phyloP scores from a whole-genome alignment of 495 filamentous ascomycete genomes.

The Aspergillus nidulans region DNA sequence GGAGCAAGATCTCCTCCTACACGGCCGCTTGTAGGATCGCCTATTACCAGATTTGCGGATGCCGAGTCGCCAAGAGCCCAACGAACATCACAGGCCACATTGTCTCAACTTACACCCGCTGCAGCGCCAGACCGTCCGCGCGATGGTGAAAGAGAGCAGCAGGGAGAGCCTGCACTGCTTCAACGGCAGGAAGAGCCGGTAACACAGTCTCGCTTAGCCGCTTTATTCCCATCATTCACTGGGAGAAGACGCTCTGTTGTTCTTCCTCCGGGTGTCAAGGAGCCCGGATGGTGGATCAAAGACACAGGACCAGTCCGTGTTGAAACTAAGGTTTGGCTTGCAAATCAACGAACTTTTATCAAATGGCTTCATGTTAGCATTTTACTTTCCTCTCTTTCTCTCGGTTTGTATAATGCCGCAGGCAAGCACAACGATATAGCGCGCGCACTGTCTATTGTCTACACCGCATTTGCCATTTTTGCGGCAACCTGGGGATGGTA shows the following conservation, averaged over 20 bases:
- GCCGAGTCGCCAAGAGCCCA: constrained; percentile 19
- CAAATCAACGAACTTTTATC: constrained; percentile 94
- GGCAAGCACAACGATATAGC: constrained; percentile 67
- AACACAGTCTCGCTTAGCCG: constrained; percentile 42
- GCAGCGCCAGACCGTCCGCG: constrained; percentile 7
- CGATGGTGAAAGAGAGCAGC: background rate
- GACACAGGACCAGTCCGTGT: constrained; percentile 85
- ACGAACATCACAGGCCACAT: constrained; percentile 20
- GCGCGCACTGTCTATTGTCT: constrained; percentile 69
- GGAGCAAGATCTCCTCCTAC: constrained; percentile 46
- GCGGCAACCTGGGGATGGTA: constrained; percentile 83
- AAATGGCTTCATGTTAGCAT: constrained; percentile 96
- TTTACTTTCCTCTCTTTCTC: constrained; percentile 72
- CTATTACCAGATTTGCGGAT: constrained; percentile 34
- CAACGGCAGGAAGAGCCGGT: constrained; percentile 16
- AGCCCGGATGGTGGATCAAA: constrained; percentile 84
- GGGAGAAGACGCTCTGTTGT: constrained; percentile 44
- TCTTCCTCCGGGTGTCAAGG: constrained; percentile 79
- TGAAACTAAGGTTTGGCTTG: constrained; percentile 97
- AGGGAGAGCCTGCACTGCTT: constrained; percentile 17
- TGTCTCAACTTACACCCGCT: constrained; percentile 21
- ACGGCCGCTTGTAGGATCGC: constrained; percentile 51
- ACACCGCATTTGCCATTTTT: constrained; percentile 77
- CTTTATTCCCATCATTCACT: constrained; percentile 69
- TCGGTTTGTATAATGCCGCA: constrained; percentile 84